A percentile compares a stretch with the other conserved stretches of the same genome.
Evolutionary conservation across 2,329 filamentous ascomycete species (phyloP).

Genomic region (Byssothecium circinans): DNA sequence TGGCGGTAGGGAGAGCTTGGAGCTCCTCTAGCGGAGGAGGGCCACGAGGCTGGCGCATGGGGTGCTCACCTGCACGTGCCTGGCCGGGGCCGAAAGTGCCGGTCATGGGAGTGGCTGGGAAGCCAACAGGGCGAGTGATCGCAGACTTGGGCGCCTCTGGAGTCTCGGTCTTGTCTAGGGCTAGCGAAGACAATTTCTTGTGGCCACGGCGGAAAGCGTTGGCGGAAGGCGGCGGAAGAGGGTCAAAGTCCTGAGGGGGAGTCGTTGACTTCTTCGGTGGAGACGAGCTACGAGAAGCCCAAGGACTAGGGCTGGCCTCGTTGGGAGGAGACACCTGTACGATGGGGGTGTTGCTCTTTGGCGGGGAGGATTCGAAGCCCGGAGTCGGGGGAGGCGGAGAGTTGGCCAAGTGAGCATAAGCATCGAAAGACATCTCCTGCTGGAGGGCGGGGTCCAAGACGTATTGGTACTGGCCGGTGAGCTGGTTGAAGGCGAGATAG

Average conservation of each 20-base stretch:
- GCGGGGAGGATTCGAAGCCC: constrained; percentile 40
- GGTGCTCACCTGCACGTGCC: constrained; percentile 90
- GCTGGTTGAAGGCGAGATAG: constrained; percentile 80
- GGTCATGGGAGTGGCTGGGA: constrained; percentile 78
- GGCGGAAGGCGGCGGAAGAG: constrained; percentile 82
- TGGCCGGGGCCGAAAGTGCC: constrained; percentile 92
- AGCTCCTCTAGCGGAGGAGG: constrained; percentile 92
- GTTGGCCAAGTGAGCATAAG: constrained; percentile 43
- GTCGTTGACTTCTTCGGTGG: constrained; percentile 66
- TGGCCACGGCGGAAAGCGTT: constrained; percentile 92
- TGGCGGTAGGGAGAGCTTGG: constrained; percentile 83
- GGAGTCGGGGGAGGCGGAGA: constrained; percentile 53
- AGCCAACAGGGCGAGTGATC: constrained; percentile 55
- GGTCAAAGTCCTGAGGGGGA: constrained; percentile 68
- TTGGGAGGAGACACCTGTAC: constrained; percentile 83
- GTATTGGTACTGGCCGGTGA: constrained; percentile 81
- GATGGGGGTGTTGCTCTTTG: constrained; percentile 52
- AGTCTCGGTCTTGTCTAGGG: constrained; percentile 58
- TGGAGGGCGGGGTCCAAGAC: constrained; percentile 69
- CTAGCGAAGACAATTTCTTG: constrained; percentile 79
- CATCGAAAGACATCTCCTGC: constrained; percentile 39
- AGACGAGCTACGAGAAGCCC: constrained; percentile 63
- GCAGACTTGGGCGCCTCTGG: constrained; percentile 73
- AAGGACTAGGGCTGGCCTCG: constrained; percentile 55
- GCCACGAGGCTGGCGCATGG: constrained; percentile 86